Base-by-base conservation (phyloP, 176 grass and related monocot species). In the Pontederia paniculata region DNA sequence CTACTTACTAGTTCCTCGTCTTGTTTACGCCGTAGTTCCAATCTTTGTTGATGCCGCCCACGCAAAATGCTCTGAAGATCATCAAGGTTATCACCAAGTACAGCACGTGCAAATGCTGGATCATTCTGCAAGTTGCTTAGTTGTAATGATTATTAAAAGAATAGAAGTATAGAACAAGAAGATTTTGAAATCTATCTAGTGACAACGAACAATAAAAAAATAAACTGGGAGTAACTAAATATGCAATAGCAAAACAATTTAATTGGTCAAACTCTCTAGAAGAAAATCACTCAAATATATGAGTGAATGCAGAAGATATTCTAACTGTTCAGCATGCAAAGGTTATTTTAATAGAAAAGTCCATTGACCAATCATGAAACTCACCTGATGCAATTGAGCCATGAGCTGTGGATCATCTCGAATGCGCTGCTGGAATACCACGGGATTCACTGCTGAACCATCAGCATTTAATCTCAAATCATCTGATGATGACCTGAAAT, bases 1-100 rank as follows among this genome's bases (percentile, higher is more conserved):
- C 73, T 81, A 21, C 85, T 96, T 77, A 97, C 93, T 73, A 91
- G 71, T 57, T 97, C 93, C 84, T 97, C 86, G 16, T 97, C 83
- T 67, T 97, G 83, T 78, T 97, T 97, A 68, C 61, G 77, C 15
- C 63, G 77, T 57, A 83, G 45, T 76, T 83, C 73, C 31, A 65
- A 49, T 83, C 72, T 89, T 68, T 79, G 83, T 65, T 79, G 77
- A 66, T 97, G 86, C 20, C 72, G 83, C 53, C 74, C 77, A 4
- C 86, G 80, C 59, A 91, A 58, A 44, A 76, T 69, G 57, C 81
- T 86, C 59, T 97, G 86, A 22, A 97, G 81, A 23, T 67, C 80
- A 84, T 79, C 81, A 41, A 77, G 70, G 62, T 97, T 73, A 28
- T 84, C 80, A 31, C 77, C 93, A 76, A 97, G 78, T 76, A 97